These are phyloP conservation scores for Xylariales sp. DNA, from an alignment of 2,329 filamentous ascomycete genomes.

Conservation along the genomic window DNA sequence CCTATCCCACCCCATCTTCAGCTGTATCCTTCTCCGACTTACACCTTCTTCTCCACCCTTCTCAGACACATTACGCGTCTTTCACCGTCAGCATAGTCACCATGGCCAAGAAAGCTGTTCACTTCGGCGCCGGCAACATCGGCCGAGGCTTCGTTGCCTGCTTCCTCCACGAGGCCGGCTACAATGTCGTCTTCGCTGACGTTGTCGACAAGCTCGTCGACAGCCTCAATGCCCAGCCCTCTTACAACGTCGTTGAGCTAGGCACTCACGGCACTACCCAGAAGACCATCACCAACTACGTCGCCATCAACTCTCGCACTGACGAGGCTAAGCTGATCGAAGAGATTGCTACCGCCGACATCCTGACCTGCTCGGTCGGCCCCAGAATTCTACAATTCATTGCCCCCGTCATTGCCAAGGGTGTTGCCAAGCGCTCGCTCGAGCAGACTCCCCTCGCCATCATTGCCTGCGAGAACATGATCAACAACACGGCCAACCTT, in stretches of 20 bases:
- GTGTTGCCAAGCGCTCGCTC: constrained; percentile 80
- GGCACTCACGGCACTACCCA: constrained; percentile 80
- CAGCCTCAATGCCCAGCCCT: constrained; percentile 76
- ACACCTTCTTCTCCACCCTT: not conserved
- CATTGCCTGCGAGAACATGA: constrained; percentile 98
- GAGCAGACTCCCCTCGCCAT: constrained; percentile 79
- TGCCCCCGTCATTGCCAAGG: constrained; percentile 94
- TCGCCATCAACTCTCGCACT: constrained; percentile 93
- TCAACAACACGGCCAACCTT: constrained; percentile 91
- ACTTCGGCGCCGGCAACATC: constrained; percentile 89
- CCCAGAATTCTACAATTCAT: constrained; percentile 97
- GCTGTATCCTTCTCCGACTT: not conserved
- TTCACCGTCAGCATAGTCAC: constrained; percentile 39
- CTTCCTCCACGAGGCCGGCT: constrained; percentile 94
- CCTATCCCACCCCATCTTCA: not conserved
- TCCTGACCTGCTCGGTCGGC: constrained; percentile 96
- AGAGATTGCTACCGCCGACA: constrained; percentile 86
- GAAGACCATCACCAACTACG: constrained; percentile 92
- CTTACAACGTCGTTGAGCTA: constrained; percentile 94
- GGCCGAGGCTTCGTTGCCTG: constrained; percentile 88
- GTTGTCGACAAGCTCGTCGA: constrained; percentile 88
- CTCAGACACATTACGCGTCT: constrained; percentile 9
- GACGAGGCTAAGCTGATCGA: constrained; percentile 83
- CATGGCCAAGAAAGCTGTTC: constrained; percentile 77
- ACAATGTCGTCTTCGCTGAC: constrained; percentile 96